Evolutionary conservation across 352 stramenopile genomes (phyloP).

Genomic region (Phytophthora sojae): DNA sequence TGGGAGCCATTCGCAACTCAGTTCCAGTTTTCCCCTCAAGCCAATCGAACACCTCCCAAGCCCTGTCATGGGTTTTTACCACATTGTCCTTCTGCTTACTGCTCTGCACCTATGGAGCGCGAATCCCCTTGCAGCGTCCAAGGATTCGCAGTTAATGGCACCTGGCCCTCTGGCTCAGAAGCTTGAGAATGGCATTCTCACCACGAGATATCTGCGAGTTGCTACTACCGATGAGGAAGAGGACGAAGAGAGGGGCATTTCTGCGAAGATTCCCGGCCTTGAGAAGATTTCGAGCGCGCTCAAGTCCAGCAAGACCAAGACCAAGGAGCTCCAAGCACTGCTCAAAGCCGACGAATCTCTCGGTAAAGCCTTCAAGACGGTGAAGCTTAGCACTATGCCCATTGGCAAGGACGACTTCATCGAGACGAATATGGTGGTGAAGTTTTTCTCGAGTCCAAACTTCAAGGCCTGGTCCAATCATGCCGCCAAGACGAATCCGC

Average conservation of each 20-base stretch:
- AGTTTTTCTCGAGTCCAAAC: not conserved
- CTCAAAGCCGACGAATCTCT: not conserved
- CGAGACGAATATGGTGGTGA: slow-evolving; percentile 3
- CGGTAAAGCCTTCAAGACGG: not conserved
- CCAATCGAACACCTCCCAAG: too few relatives aligned
- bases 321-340: not conserved
- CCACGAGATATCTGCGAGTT: slow-evolving; percentile 1
- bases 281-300: not conserved
- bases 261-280: not conserved
- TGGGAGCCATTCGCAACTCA: too few relatives aligned
- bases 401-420: not conserved
- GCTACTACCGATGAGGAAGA: not conserved
- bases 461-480: slow-evolving; percentile 3
- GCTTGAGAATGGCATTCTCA: not conserved
- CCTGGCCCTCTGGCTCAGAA: not conserved
- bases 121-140: not conserved
- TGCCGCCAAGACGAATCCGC: not conserved
- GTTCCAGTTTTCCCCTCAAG: too few relatives aligned
- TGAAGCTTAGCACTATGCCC: not conserved
- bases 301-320: not conserved
- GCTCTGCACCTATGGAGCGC: too few relatives aligned
- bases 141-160: not conserved
- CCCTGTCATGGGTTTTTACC: too few relatives aligned
- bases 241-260: slow-evolving; percentile 6
- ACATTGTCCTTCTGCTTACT: too few relatives aligned